phyloP scores from a whole-genome alignment of 2,329 filamentous ascomycete species.

The Didymella exigua region DNA sequence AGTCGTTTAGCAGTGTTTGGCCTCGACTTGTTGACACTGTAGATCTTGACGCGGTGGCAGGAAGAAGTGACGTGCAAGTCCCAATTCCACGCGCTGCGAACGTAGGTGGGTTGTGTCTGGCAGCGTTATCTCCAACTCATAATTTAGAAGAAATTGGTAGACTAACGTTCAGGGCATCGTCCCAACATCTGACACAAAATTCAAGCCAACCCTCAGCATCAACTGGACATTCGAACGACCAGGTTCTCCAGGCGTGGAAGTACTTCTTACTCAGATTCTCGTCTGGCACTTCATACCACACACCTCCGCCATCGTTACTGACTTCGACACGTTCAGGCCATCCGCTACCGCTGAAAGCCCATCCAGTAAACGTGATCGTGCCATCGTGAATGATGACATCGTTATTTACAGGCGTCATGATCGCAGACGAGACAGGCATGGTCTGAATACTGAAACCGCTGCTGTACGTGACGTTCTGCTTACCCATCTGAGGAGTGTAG shows the following conservation, averaged over 20 bases:
- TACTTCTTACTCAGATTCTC: slow-evolving; percentile 67
- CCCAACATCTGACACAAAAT: slow-evolving; percentile 53
- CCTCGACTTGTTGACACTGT: slow-evolving; percentile 64
- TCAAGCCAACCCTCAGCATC: slow-evolving; percentile 57
- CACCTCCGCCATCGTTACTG: slow-evolving; percentile 65
- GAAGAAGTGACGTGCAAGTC: slow-evolving; percentile 68
- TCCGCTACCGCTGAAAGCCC: slow-evolving; percentile 53
- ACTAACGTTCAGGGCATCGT: slow-evolving; percentile 52
- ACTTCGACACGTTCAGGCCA: slow-evolving; percentile 67
- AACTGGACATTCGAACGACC: slow-evolving; percentile 67
- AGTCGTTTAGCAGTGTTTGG: slow-evolving; percentile 58
- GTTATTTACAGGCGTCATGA: slow-evolving; percentile 67
- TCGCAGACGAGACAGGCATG: slow-evolving; percentile 71
- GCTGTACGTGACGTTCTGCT: slow-evolving; percentile 65
- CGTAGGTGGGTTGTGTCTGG: slow-evolving; percentile 52
- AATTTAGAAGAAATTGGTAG: no score
- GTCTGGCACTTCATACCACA: slow-evolving; percentile 67
- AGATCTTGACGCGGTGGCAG: slow-evolving; percentile 62
- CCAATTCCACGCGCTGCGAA: slow-evolving; percentile 62
- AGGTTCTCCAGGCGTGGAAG: slow-evolving; percentile 68
- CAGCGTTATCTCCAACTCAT: no score
- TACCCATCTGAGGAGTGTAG: slow-evolving; percentile 70
- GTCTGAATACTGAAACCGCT: slow-evolving; percentile 72
- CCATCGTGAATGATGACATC: slow-evolving; percentile 67
- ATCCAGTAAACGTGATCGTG: slow-evolving; percentile 59